Conservation (phyloP, 2,329 filamentous ascomycete species). For the Penicillium vulpinum region DNA sequence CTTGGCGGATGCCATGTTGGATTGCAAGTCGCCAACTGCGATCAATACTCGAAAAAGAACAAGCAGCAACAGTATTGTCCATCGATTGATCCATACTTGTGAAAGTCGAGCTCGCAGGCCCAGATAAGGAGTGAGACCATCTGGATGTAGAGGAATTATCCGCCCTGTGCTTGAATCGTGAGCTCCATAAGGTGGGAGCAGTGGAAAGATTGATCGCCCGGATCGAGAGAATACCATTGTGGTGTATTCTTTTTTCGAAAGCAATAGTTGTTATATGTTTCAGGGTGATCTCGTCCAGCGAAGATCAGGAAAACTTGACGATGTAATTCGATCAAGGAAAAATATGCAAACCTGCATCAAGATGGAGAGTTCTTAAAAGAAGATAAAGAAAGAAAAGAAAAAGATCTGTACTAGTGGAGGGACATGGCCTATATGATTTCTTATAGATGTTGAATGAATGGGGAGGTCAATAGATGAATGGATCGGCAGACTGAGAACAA, state of each 20-base stretch:
- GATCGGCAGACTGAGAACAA: slow-evolving; percentile 1
- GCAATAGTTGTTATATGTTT: neutral
- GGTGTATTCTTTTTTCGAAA: neutral
- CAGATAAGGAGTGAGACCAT: slow-evolving; percentile 83
- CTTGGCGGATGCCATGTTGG: slow-evolving; percentile 74
- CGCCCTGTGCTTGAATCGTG: slow-evolving; percentile 53
- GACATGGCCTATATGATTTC: slow-evolving; percentile 3
- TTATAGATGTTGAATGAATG: slow-evolving; percentile 5
- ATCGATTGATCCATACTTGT: slow-evolving; percentile 96
- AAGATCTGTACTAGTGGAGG: neutral
- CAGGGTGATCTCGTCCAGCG: slow-evolving; percentile 4
- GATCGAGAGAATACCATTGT: slow-evolving; percentile 38
- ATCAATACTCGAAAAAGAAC: slow-evolving; percentile 80
- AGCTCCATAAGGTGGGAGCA: slow-evolving; percentile 44
- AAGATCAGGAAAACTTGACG: neutral
- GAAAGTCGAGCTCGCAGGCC: slow-evolving; percentile 85
- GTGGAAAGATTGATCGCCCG: slow-evolving; percentile 36
- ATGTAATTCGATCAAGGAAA: neutral
- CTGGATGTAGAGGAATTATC: slow-evolving; percentile 61
- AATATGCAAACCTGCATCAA: neutral
- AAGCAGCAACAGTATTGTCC: slow-evolving; percentile 86
- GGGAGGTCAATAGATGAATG: slow-evolving; percentile 9
- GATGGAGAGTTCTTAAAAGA: neutral
- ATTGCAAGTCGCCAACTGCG: slow-evolving; percentile 69
- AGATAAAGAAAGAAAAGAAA: slow-evolving; percentile 5